phyloP scores from a whole-genome alignment of 2,329 filamentous ascomycete genomes.

The Fusarium coicis region DNA sequence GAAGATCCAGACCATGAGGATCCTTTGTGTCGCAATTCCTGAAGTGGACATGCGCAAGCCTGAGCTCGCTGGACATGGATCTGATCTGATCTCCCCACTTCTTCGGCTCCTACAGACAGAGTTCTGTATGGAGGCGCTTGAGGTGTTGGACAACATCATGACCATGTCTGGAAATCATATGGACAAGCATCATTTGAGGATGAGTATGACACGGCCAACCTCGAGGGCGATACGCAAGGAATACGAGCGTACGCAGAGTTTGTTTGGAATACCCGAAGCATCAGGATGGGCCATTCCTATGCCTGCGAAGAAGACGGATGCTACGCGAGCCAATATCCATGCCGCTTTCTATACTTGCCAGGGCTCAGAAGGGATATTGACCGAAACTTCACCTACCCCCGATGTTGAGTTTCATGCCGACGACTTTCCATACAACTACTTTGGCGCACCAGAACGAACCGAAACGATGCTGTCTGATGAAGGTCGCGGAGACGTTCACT shows the following conservation, averaged over 20 bases:
- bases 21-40: constrained; percentile 85
- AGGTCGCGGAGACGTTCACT: constrained; percentile 72
- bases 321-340: constrained; percentile 91
- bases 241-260: constrained; percentile 90
- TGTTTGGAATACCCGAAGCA: constrained; percentile 96
- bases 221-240: constrained; percentile 90
- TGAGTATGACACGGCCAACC: constrained; percentile 96
- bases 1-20: constrained; percentile 91
- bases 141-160: constrained; percentile 95
- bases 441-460: constrained; percentile 76
- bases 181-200: constrained; percentile 92
- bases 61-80: constrained; percentile 89
- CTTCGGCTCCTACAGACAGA: constrained; percentile 91
- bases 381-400: constrained; percentile 75
- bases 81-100: constrained; percentile 93
- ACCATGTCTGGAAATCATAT: constrained; percentile 91
- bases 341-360: constrained; percentile 96
- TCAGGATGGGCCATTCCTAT: constrained; percentile 97
- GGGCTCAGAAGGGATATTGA: constrained; percentile 67
- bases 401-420: constrained; percentile 95
- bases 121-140: constrained; percentile 90
- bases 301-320: constrained; percentile 87
- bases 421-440: constrained; percentile 85
- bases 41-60: constrained; percentile 93
- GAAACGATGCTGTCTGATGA: constrained; percentile 96